phyloP scores from a whole-genome alignment of 371 early-diverging fungal species.

The Synchytrium microbalum region DNA sequence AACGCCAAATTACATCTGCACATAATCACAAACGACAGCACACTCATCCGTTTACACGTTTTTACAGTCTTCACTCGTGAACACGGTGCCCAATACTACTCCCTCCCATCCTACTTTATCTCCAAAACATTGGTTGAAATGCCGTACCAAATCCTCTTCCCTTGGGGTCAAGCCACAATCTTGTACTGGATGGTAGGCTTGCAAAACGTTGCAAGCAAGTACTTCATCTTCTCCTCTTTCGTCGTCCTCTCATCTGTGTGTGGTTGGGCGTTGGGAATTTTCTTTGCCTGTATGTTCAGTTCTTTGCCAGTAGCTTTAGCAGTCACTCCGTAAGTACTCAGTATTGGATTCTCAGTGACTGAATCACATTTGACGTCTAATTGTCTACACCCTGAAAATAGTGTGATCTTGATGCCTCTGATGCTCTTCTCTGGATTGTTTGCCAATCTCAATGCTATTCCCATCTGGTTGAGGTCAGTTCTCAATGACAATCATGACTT shows the following conservation, averaged over 20 bases:
- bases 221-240: constrained; percentile 30
- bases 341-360: too few relatives aligned
- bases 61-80: constrained; percentile 58
- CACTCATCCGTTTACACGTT: too few relatives aligned
- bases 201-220: constrained; percentile 30
- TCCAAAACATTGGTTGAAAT: constrained; percentile 45
- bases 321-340: constrained; percentile 2
- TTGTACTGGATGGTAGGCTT: constrained; percentile 52
- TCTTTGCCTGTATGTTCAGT: constrained; percentile 39
- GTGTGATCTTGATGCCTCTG: constrained; percentile 20
- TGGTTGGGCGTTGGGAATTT: constrained; percentile 40
- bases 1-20: not conserved
- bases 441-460: constrained; percentile 51
- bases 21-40: not conserved
- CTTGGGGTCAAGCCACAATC: constrained; percentile 26
- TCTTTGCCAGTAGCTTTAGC: constrained; percentile 13
- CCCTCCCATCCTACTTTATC: constrained; percentile 46
- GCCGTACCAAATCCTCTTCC: constrained; percentile 4
- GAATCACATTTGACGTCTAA: too few relatives aligned
- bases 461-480: constrained; percentile 38
- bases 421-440: constrained; percentile 49
- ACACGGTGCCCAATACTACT: constrained; percentile 51
- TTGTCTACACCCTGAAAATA: too few relatives aligned
- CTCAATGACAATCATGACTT: constrained; percentile 5
- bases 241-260: constrained; percentile 23